Conservation (phyloP, 768 basidiomycete genomes). For the Xerocomus brunneocitrinus region DNA sequence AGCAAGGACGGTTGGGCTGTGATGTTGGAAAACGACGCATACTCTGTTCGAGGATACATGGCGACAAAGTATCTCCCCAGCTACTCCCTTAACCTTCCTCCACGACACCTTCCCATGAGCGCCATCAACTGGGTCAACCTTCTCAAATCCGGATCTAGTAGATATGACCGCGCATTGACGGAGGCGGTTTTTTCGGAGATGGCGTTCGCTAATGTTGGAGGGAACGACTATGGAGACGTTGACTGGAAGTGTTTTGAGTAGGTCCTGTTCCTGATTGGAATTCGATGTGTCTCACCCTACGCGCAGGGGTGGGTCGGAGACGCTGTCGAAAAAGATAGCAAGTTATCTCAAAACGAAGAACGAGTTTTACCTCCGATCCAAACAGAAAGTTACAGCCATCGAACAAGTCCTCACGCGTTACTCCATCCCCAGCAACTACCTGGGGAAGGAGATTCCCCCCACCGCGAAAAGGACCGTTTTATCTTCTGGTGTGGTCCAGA, state of each 20-base stretch:
- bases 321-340: not conserved
- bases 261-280: not conserved
- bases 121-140: slow-evolving; percentile 32
- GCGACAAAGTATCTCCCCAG: slow-evolving; percentile 22
- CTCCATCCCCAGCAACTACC: not conserved
- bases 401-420: not conserved
- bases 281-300: not conserved
- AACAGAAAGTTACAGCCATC: not conserved
- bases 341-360: not conserved
- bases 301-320: not conserved
- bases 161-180: slow-evolving; percentile 32
- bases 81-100: slow-evolving; percentile 12
- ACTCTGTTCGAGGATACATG: slow-evolving; percentile 29
- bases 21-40: slow-evolving; percentile 25
- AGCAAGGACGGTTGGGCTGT: slow-evolving; percentile 21
- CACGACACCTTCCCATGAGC: slow-evolving; percentile 10
- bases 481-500: not conserved
- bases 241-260: slow-evolving; percentile 29
- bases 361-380: not conserved
- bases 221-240: slow-evolving; percentile 18
- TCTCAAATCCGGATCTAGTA: slow-evolving; percentile 28
- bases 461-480: not conserved
- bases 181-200: slow-evolving; percentile 32
- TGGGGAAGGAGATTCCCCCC: not conserved
- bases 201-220: slow-evolving; percentile 15